Evolutionary conservation across 257 asterid species (phyloP).

Genomic region (Anisodus tanguticus): DNA sequence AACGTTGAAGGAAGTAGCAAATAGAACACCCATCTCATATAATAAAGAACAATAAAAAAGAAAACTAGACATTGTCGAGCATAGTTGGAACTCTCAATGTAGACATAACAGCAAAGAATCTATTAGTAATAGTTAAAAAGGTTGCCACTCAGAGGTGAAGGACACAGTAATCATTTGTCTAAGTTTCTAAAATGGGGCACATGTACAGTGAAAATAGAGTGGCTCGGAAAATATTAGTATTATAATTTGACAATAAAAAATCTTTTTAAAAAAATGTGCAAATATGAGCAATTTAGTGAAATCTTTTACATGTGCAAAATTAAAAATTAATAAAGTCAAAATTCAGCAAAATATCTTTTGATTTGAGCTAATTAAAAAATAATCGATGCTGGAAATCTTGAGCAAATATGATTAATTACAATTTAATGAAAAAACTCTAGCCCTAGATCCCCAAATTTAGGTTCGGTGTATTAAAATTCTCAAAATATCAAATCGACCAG

Average conservation of each 20-base stretch:
- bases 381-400: not conserved
- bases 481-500: slow-evolving; percentile 1
- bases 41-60: not conserved
- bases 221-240: not conserved
- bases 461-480: too few relatives aligned
- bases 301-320: not conserved
- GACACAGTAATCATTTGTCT: not conserved
- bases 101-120: slow-evolving; percentile 1
- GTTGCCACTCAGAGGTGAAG: not conserved
- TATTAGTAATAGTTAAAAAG: not conserved
- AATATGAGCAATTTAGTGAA: too few relatives aligned
- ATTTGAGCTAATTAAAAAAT: not conserved
- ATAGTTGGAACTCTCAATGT: not conserved
- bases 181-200: not conserved
- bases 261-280: not conserved
- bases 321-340: not conserved
- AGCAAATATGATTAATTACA: not conserved
- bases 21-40: not conserved
- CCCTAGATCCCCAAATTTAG: slow-evolving; percentile 34
- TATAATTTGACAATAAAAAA: not conserved
- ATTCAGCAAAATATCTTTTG: slow-evolving; percentile 6
- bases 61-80: not conserved
- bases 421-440: not conserved
- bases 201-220: slow-evolving; percentile 23
- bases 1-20: not conserved